Base-by-base conservation (phyloP, 2,329 filamentous ascomycete genomes). In the Colletotrichum australisinense region DNA sequence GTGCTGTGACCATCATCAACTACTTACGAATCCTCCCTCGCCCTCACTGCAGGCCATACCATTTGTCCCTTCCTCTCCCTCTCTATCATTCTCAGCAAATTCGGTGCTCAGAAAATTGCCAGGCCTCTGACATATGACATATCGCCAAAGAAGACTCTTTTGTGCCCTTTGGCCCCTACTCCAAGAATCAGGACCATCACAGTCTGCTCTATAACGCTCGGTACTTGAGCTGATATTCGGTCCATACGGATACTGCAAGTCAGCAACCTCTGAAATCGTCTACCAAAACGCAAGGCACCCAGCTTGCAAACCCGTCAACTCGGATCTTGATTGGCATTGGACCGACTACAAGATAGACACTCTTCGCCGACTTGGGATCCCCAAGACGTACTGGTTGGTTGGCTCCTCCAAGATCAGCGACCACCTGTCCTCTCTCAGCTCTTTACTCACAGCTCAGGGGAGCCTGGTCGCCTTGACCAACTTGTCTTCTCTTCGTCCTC, bases 401-500 rank as follows among this genome's bases (percentile, higher is more conserved):
- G n/a, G n/a, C n/a, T n/a, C n/a, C n/a, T n/a, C n/a, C n/a, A n/a
- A n/a, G n/a, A n/a, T n/a, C n/a, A n/a, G n/a, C n/a, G n/a, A n/a
- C n/a, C n/a, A n/a, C n/a, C n/a, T n/a, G n/a, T n/a, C n/a, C n/a
- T n/a, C n/a, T n/a, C n/a, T n/a, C n/a, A n/a, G n/a, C n/a, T n/a
- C n/a, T n/a, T n/a, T n/a, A n/a, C n/a, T n/a, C n/a, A n/a, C n/a
- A n/a, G n/a, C n/a, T n/a, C n/a, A n/a, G n/a, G n/a, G n/a, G n/a
- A n/a, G n/a, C n/a, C n/a, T n/a, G n/a, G n/a, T n/a, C n/a, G n/a
- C n/a, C n/a, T n/a, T n/a, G n/a, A n/a, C 68, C 67, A 66, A 67
- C 38, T 59, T 72, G 57, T 74, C 68, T 74, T 46, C 68, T 72
- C 72, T 72, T 67, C 71, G 46, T 63, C 74, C 72, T 65, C 63